Base-by-base conservation (phyloP, 2,329 filamentous ascomycete genomes). In the Tolypocladium inflatum region DNA sequence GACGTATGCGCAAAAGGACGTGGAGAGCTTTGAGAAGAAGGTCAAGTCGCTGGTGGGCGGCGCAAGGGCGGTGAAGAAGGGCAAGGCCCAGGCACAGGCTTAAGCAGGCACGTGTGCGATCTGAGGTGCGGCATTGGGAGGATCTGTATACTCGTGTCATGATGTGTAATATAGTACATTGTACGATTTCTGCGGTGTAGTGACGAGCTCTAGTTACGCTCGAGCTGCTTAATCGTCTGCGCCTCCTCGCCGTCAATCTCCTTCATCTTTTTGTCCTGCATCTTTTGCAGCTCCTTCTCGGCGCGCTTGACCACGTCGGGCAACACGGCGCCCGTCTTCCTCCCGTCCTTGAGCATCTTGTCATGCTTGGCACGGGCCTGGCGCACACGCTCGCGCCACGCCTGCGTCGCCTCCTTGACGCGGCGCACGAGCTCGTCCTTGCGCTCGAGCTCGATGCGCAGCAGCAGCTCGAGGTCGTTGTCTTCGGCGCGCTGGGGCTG, bases 401-500 rank as follows among this genome's bases (percentile, higher is more conserved):
- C 72, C 66, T 81, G 76, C 57, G 76, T 75, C 15, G 74, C 63
- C 45, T 78, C 79, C 67, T 74, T 76, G 54, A 77, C 71, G 39
- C 77, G 68, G 59, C 68, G 68, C 54, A 68, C 67, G 42, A 79
- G 66, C 57, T 79, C 80, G 35, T 81, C 80, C 57, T 71, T 74
- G 62, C 71, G 70, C 72, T 81, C 80, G 37, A 75, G 70, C 74
- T 84, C 80, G 57, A 83, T 70, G 65, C 76, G 76, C 60, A 85
- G 74, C 35, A 80, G 65, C 58, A 85, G 76, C 73, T 84, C 81
- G 26, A 84, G 77, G 69, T 82, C 80, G 70, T 84, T 84, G 68
- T 84, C 81, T 52, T 78, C 74, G 67, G 76, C 76, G 23, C 74
- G 74, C 76, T 84, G 82, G 53, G 81, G 81, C 75, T 83, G 81